A percentile compares a stretch with the other conserved stretches of the same genome.
These are phyloP conservation scores for Pyricularia pennisetigena DNA, from an alignment of 2,329 filamentous ascomycete genomes.

Conservation along the genomic window DNA sequence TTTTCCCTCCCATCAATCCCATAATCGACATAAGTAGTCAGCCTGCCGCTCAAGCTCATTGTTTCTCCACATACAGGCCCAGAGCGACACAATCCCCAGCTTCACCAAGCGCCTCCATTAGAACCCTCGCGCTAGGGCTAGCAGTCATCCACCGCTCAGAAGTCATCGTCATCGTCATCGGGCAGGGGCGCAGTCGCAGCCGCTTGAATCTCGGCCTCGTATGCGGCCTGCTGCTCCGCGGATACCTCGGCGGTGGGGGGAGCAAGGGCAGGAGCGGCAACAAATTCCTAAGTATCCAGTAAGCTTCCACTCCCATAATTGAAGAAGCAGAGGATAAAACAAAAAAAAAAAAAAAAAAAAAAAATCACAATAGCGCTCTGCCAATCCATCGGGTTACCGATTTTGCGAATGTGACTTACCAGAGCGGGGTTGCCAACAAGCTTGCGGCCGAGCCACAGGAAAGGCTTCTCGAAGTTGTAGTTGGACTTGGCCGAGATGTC, in stretches of 20 bases:
- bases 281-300: conserved; percentile 64
- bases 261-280: conserved; percentile 87
- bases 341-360: no score
- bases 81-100: background rate
- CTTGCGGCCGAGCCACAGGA: conserved; percentile 98
- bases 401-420: conserved; percentile 40
- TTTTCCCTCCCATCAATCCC: background rate
- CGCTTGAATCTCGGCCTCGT: conserved; percentile 78
- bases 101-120: background rate
- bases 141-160: conserved; percentile 29
- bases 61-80: background rate
- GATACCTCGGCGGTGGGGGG: conserved; percentile 90
- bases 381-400: background rate
- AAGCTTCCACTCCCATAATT: conserved; percentile 11
- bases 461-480: conserved; percentile 99
- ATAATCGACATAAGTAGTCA: background rate
- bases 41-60: background rate
- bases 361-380: background rate
- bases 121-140: background rate
- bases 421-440: conserved; percentile 85
- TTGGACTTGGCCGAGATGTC: conserved; percentile 99
- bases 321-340: no score
- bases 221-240: conserved; percentile 68
- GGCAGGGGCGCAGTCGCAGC: conserved; percentile 80
- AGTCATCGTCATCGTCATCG: conserved; percentile 78